These are phyloP conservation scores for Cryphonectria parasitica DNA, from an alignment of 2,329 filamentous ascomycete species.

Conservation along the genomic window DNA sequence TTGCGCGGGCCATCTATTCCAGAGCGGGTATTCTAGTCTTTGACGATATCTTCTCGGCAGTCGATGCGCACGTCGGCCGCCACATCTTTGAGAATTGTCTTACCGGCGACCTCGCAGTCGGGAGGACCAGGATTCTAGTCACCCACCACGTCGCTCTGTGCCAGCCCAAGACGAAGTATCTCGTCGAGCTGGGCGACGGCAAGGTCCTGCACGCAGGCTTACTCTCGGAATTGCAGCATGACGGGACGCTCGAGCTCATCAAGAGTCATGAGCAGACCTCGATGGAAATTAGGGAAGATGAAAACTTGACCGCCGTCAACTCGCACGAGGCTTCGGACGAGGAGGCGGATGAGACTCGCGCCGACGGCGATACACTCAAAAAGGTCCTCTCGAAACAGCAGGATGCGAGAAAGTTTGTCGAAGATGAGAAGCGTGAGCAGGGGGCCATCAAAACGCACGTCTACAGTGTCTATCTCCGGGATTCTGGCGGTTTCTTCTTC, in stretches of 20 bases:
- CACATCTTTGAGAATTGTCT: slow-evolving; percentile 79
- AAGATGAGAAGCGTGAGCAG: slow-evolving; percentile 73
- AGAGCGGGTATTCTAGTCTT: slow-evolving; percentile 75
- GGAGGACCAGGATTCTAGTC: slow-evolving; percentile 76
- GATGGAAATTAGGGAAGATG: slow-evolving; percentile 52
- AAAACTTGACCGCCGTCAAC: slow-evolving; percentile 57
- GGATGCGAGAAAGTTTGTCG: slow-evolving; percentile 69
- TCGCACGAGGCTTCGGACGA: slow-evolving; percentile 55
- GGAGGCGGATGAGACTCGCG: slow-evolving; percentile 44
- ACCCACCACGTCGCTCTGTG: slow-evolving; percentile 79
- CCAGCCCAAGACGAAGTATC: slow-evolving; percentile 71
- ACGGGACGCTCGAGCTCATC: slow-evolving; percentile 60
- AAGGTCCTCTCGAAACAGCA: slow-evolving; percentile 54
- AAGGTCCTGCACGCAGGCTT: slow-evolving; percentile 66
- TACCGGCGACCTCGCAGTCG: slow-evolving; percentile 69
- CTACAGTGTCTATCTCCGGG: slow-evolving; percentile 69
- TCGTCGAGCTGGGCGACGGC: slow-evolving; percentile 74
- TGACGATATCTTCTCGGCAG: slow-evolving; percentile 83
- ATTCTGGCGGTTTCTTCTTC: slow-evolving; percentile 65
- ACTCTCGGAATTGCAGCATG: slow-evolving; percentile 64
- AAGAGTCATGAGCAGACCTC: slow-evolving; percentile 57
- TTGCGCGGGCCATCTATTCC: slow-evolving; percentile 80
- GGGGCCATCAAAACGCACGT: slow-evolving; percentile 70
- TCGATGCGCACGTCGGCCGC: slow-evolving; percentile 80
- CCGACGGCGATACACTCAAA: slow-evolving; percentile 46